phyloP scores from a whole-genome alignment of 2,329 filamentous ascomycete species.

The Cladosporium cucumerinum region DNA sequence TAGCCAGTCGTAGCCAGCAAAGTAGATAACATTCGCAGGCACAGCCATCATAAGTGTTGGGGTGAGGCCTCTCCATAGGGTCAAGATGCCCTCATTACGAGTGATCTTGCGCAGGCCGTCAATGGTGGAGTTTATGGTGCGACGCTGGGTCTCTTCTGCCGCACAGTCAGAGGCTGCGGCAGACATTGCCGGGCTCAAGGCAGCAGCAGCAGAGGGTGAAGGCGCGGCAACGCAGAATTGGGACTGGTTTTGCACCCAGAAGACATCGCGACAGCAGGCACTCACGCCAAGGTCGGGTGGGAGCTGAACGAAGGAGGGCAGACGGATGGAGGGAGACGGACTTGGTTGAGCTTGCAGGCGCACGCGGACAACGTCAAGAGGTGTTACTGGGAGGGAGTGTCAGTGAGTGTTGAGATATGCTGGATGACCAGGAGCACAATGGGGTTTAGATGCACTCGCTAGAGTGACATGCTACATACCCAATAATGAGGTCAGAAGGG shows the following conservation, averaged over 20 bases:
- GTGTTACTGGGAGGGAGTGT: conserved; percentile 65
- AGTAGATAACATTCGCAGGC: conserved; percentile 96
- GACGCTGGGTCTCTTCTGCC: conserved; percentile 79
- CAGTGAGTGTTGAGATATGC: conserved; percentile 5
- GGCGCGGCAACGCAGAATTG: conserved; percentile 71
- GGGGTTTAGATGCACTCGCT: too few species aligned
- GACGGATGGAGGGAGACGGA: conserved; percentile 53
- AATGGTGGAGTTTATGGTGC: conserved; percentile 83
- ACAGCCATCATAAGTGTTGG: conserved; percentile 92
- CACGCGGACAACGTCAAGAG: conserved; percentile 93
- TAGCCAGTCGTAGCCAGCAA: conserved; percentile 95
- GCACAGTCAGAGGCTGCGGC: conserved; percentile 65
- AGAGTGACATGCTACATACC: conserved; percentile 52
- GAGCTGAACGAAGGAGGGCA: conserved; percentile 60
- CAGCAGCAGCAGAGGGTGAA: conserved; percentile 32
- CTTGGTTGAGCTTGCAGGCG: conserved; percentile 79
- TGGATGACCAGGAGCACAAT: background rate
- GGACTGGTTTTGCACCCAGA: conserved; percentile 85
- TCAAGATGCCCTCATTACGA: conserved; percentile 80
- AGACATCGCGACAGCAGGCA: conserved; percentile 93
- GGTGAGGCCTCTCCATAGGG: conserved; percentile 90
- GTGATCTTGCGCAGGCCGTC: conserved; percentile 94
- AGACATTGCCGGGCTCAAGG: conserved; percentile 32
- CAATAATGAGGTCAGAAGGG: conserved; percentile 81
- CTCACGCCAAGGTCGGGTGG: conserved; percentile 87